Conservation (phyloP, 177 flowering plant species). For the Vitis hybrid region DNA sequence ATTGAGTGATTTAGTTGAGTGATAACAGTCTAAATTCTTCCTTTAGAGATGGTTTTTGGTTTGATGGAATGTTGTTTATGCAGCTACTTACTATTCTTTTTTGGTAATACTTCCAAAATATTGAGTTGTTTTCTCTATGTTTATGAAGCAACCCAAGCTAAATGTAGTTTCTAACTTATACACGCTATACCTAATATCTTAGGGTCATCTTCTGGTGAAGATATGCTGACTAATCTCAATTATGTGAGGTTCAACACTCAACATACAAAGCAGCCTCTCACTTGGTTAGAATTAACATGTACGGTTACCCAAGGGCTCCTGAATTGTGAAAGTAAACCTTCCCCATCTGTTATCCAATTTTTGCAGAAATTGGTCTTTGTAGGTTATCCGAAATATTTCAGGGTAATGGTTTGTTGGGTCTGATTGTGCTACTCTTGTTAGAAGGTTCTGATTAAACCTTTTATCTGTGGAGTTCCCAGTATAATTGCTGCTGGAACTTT, state of each 20-base stretch:
- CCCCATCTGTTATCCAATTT: neutral
- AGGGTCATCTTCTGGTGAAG: no score
- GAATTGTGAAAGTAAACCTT: neutral
- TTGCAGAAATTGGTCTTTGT: neutral
- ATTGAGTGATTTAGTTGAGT: neutral
- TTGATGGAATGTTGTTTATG: no score
- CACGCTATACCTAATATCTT: no score
- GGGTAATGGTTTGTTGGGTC: neutral
- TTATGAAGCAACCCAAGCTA: neutral
- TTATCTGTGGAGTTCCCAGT: neutral
- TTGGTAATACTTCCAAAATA: no score
- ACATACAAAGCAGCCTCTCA: neutral
- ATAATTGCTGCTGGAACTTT: neutral
- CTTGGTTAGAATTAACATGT: neutral
- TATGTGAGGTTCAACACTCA: neutral
- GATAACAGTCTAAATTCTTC: neutral
- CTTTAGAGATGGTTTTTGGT: neutral
- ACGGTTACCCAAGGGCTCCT: neutral
- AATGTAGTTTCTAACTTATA: neutral
- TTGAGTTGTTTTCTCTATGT: neutral
- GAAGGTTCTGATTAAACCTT: neutral
- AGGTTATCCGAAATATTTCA: neutral
- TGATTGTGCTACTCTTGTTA: neutral
- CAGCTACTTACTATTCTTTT: no score
- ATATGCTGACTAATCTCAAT: no score